Conservation (phyloP, 1,284 basidiomycete species). For the Golubevia pallescens region DNA sequence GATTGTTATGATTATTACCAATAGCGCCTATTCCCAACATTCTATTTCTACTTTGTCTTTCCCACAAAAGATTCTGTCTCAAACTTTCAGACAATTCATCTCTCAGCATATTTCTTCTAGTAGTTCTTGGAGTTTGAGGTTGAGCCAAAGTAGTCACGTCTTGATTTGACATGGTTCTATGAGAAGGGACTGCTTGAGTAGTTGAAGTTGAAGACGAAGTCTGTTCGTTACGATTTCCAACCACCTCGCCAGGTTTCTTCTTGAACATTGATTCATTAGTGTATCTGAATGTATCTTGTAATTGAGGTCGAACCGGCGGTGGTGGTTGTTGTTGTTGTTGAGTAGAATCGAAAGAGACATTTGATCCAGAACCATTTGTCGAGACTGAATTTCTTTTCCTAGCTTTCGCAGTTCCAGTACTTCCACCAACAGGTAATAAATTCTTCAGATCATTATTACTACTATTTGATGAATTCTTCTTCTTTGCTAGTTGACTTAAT, state of each 20-base stretch:
- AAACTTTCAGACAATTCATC: conserved; percentile 60
- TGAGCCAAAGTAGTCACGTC: conserved; percentile 13
- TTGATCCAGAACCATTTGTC: no score
- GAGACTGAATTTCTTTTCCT: no score
- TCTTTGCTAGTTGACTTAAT: neutral
- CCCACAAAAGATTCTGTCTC: conserved; percentile 58
- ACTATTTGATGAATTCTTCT: neutral
- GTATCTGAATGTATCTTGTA: neutral
- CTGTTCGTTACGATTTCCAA: no score
- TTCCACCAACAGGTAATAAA: neutral
- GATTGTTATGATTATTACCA: conserved; percentile 6
- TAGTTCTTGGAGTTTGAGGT: conserved; percentile 59
- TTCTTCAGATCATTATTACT: neutral
- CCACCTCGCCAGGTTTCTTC: neutral
- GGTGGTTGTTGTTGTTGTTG: neutral
- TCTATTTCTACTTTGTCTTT: conserved; percentile 52
- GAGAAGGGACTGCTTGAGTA: no score
- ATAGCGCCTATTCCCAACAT: conserved; percentile 51
- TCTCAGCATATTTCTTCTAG: conserved; percentile 57
- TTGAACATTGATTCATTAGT: neutral
- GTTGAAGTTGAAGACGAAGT: no score
- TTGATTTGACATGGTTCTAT: neutral
- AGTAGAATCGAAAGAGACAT: no score
- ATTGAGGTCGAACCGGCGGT: neutral
- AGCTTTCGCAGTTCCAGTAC: neutral